Percentiles rank a stretch among this genome's conserved stretches.
Evolutionary conservation across 2,329 filamentous ascomycete species (phyloP).

Genomic region (Trichoderma harzianum): DNA sequence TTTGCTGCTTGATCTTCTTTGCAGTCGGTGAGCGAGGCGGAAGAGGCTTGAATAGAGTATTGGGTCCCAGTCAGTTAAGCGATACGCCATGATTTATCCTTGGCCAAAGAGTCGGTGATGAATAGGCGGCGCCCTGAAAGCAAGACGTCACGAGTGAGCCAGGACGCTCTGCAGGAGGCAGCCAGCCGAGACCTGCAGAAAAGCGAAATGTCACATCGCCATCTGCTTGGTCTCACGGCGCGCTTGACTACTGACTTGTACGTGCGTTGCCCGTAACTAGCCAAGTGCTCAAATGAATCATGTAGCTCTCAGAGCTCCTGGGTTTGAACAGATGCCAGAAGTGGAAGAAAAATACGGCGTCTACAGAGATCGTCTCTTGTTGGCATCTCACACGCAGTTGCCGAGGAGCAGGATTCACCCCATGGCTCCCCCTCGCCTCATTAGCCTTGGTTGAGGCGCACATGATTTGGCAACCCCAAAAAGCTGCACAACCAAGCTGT

Average conservation of each 20-base stretch:
- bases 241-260: background rate
- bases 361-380: background rate
- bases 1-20: background rate
- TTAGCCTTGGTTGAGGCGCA: background rate
- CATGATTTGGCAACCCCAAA: background rate
- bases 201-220: background rate
- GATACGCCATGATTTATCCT: background rate
- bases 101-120: constrained; percentile 4
- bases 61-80: background rate
- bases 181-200: constrained; percentile 4
- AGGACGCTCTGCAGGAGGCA: background rate
- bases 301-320: background rate
- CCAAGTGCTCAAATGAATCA: background rate
- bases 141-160: background rate
- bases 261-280: background rate
- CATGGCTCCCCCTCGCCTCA: background rate
- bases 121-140: background rate
- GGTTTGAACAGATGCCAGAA: background rate
- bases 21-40: background rate
- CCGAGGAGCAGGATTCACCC: background rate
- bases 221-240: background rate
- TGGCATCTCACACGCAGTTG: background rate
- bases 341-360: background rate
- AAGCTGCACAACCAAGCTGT: background rate
- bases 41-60: background rate